phyloP scores from a whole-genome alignment of 148 eudicot genomes.

The Nepenthes gracilis region DNA sequence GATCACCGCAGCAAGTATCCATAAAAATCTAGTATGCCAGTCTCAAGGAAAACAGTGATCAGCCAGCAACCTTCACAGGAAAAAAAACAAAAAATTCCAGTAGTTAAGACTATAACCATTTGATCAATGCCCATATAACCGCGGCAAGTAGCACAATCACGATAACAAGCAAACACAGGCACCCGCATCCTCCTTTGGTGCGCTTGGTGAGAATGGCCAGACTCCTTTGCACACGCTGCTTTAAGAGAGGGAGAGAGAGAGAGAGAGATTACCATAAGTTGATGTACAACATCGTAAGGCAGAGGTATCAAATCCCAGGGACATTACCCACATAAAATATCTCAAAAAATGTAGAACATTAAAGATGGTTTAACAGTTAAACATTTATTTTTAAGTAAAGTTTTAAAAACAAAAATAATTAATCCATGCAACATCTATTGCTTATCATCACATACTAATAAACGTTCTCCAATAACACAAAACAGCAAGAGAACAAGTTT shows the following conservation, averaged over 20 bases:
- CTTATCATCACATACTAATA: no score
- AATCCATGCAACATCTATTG: no score
- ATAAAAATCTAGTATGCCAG: no score
- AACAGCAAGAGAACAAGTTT: no score
- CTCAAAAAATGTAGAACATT: not conserved
- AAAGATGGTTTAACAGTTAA: no score
- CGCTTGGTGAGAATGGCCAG: constrained; percentile 65
- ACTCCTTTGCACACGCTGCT: constrained; percentile 76
- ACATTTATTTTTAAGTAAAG: no score
- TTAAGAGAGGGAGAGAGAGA: not conserved
- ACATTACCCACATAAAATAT: not conserved
- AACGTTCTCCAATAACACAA: no score
- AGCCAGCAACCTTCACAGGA: no score
- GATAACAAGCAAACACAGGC: constrained; percentile 44
- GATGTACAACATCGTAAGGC: not conserved
- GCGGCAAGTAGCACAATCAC: constrained; percentile 45
- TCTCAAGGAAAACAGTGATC: no score
- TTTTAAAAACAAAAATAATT: no score
- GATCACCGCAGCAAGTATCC: no score
- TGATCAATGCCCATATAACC: constrained; percentile 45
- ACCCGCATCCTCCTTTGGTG: constrained; percentile 76
- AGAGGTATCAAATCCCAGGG: not conserved
- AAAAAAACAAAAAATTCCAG: no score
- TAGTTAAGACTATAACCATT: constrained; percentile 33
- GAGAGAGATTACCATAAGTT: not conserved